A percentile compares a stretch with the other conserved stretches of the same genome.
These are phyloP conservation scores for Fusarium gaditjirri DNA, from an alignment of 2,329 filamentous ascomycete species.

Conservation along the genomic window DNA sequence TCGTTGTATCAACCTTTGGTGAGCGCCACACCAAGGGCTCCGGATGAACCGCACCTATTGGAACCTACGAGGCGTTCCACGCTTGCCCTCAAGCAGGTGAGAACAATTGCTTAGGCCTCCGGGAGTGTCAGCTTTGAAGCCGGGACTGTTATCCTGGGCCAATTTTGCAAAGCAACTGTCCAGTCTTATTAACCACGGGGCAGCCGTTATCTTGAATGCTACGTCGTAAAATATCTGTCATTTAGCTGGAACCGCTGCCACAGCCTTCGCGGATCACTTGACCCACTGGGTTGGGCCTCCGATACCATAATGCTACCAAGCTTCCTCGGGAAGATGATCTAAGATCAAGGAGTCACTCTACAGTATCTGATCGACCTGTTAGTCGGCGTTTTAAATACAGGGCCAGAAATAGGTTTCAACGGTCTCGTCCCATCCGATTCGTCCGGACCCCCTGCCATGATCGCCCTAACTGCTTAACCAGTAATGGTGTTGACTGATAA, in stretches of 20 bases:
- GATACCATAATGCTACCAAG: neutral
- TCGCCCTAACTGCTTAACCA: neutral
- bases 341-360: neutral
- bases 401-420: neutral
- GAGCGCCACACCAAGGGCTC: neutral
- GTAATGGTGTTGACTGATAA: neutral
- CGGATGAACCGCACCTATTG: neutral
- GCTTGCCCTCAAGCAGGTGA: neutral
- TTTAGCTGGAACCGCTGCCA: neutral
- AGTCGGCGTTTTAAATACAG: neutral
- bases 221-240: neutral
- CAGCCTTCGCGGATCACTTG: neutral
- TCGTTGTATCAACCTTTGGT: neutral
- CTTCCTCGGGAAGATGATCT: neutral
- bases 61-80: neutral
- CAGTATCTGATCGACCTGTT: neutral
- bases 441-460: neutral
- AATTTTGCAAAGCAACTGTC: neutral
- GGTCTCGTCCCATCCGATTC: neutral
- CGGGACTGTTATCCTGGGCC: neutral
- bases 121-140: constrained; percentile 4
- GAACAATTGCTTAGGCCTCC: neutral
- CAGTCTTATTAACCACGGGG: neutral
- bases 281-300: neutral
- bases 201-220: neutral